phyloP scores from a whole-genome alignment of 345 rosid species.

The Boechera stricta region DNA sequence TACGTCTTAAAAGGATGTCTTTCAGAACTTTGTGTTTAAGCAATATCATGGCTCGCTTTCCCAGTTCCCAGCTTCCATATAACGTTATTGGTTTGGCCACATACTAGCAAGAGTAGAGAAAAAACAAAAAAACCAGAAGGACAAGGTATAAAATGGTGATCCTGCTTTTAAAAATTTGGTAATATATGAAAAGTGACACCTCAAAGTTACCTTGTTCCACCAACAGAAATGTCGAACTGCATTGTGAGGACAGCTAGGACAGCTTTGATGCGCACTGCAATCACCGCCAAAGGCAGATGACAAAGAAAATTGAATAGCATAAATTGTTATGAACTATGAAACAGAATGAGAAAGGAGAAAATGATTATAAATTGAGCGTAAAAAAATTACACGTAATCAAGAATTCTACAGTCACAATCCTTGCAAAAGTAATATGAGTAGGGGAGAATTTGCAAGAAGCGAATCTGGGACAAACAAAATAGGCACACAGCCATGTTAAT shows the following conservation, averaged over 20 bases:
- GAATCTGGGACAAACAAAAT: slow-evolving; percentile 66
- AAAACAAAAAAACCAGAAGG: not conserved
- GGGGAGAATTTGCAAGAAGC: slow-evolving; percentile 83
- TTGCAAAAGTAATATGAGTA: slow-evolving; percentile 95
- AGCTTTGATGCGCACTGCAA: slow-evolving; percentile 61
- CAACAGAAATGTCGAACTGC: slow-evolving; percentile 95
- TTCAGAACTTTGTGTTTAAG: slow-evolving; percentile 83
- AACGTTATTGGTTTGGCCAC: slow-evolving; percentile 77
- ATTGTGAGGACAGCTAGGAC: slow-evolving; percentile 78
- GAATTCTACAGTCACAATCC: slow-evolving; percentile 90
- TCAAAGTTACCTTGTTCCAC: slow-evolving; percentile 91
- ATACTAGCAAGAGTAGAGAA: slow-evolving; percentile 51
- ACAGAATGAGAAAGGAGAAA: slow-evolving; percentile 4
- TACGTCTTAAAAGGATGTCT: slow-evolving; percentile 78
- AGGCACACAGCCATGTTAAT: slow-evolving; percentile 25
- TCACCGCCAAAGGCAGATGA: slow-evolving; percentile 14
- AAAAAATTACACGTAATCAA: slow-evolving; percentile 73
- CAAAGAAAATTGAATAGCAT: not conserved
- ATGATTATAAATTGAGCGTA: slow-evolving; percentile 9
- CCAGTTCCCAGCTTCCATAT: slow-evolving; percentile 51
- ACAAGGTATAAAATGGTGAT: slow-evolving; percentile 22
- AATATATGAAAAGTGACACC: not conserved
- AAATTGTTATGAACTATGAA: slow-evolving; percentile 2
- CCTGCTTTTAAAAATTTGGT: slow-evolving; percentile 1
- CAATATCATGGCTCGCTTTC: slow-evolving; percentile 87